Base-by-base conservation (phyloP, 331 rosid genomes). In the Erythrophleum ivorense region DNA sequence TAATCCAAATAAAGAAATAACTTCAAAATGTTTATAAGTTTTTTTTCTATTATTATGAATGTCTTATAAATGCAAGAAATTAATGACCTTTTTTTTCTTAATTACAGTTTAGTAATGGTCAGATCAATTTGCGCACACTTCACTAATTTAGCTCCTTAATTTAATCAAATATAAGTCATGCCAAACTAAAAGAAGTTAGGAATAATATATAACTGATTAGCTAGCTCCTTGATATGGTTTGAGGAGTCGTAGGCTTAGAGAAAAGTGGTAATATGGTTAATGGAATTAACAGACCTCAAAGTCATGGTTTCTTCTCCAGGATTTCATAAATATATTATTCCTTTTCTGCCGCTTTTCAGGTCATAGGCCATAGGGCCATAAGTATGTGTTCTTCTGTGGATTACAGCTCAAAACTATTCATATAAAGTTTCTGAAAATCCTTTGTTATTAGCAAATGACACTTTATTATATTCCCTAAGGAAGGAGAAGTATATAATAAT, bases 351-450 rank as follows among this genome's bases (percentile, higher is more conserved):
- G 24, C 79, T 75, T 58, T 75, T 57, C 5, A 24, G 52, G 19
- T 21, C 5, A 70, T 34, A 24, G 40, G 19, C 57, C 38, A 57
- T 21, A 10, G 64, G 68, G 16, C 54, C 55, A 58, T 19, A 3
- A 29, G n/a, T 13, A 31, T 6, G 10, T 16, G 63, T 38, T 72
- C 63, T 50, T 50, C 63, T 64, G 24, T 50, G 77, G 62, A 31
- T n/a, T 34, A 50, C 77, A 49, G 77, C 77, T 72, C 33, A 72
- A 62, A 4, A 15, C 24, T 71, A n/a, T 31, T 71, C 58, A 70
- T 71, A 49, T 49, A 71, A 49, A 49, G 76, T 49, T 71, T n/a
- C 57, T 71, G 29, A 49, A 71, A 4, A 21, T 46, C 12, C n/a
- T 53, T 33, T 43, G 14, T 70, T 45, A 3, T 19, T n/a, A n/a